These are phyloP conservation scores for Tetrastigma voinierianum DNA, from an alignment of 164 flowering plant genomes.

Conservation along the genomic window DNA sequence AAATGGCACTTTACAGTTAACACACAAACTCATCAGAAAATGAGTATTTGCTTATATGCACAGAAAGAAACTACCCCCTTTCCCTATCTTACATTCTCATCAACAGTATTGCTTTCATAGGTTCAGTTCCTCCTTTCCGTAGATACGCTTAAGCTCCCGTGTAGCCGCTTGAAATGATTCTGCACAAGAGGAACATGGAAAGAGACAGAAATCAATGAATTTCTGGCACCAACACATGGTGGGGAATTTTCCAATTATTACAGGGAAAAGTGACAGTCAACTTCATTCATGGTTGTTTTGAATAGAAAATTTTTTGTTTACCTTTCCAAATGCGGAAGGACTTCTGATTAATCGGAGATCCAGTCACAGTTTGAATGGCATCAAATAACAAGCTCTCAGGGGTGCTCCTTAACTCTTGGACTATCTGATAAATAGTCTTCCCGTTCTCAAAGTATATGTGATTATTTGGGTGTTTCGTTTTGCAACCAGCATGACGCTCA, in stretches of 20 bases:
- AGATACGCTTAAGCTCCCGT: conserved; percentile 58
- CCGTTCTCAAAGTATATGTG: conserved; percentile 84
- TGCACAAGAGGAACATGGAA: conserved; percentile 11
- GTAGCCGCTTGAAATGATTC: conserved; percentile 62
- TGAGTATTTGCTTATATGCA: not conserved
- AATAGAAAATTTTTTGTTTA: conserved; percentile 13
- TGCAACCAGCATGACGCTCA: conserved; percentile 77
- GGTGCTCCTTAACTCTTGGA: conserved; percentile 70
- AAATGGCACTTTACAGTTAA: not conserved
- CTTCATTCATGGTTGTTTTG: not conserved
- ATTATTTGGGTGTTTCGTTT: conserved; percentile 81
- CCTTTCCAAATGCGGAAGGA: conserved; percentile 72
- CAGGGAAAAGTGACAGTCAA: too few species aligned
- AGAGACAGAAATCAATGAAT: not conserved
- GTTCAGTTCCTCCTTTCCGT: conserved; percentile 54
- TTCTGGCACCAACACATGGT: too few species aligned
- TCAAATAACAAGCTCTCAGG: conserved; percentile 63
- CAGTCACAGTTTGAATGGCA: conserved; percentile 59
- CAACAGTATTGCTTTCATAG: conserved; percentile 7
- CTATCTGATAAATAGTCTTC: conserved; percentile 67
- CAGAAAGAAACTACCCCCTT: not conserved
- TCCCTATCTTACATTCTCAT: conserved; percentile 2
- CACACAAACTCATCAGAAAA: not conserved
- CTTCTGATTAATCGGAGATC: conserved; percentile 65
- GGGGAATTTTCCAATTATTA: not conserved